Evolutionary conservation across 2,329 filamentous ascomycete species (phyloP), one percentile per base, ranked within the genome.

Genomic region (Colletotrichum kahawae): DNA sequence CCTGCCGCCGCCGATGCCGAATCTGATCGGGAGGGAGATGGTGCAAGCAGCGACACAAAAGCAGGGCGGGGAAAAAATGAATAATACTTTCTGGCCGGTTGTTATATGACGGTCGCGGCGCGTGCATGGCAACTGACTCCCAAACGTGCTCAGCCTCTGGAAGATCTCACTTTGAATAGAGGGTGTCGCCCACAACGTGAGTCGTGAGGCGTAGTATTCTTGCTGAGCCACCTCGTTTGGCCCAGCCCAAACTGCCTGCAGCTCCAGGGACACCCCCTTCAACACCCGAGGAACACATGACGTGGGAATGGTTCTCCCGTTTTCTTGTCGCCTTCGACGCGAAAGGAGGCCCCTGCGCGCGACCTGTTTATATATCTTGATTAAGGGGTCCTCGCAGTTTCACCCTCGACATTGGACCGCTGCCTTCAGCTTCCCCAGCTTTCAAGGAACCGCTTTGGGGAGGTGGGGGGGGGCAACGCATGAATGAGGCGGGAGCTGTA

Each of bases 401-500:
- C 72, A 33, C n/a, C 14, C 33, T 72, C 33, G 9, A 64, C 29
- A n/a, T 27, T 31, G 33, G 31, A 74, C 43, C 66, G 48, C 57
- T 70, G 56, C 31, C 66, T 29, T 64, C 18, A 14, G 21, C 21
- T 24, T 34, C 38, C 29, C 10, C 16, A 57, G 56, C 14, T 57
- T 29, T 27, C 18, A 21, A 7, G 24, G 43, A 4, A 57, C 36
- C 21, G 24, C 31, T 18, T n/a, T 31, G 9, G 6, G 13, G 27
- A 21, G 21, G n/a, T n/a, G n/a, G n/a, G 31, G 24, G 4, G 24
- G 24, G 24, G 27, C 13, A 24, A 12, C 21, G 69, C 73, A 64
- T 68, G 48, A 68, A 68, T 33, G 56, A 64, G 63, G 63, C 69
- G 66, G 48, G 34, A 31, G 57, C 57, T 72, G 64, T 57, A 64